Evolutionary conservation across 805 yeast species (phyloP), one percentile per base, ranked within the genome.

Genomic region (Candida vaughaniae): DNA sequence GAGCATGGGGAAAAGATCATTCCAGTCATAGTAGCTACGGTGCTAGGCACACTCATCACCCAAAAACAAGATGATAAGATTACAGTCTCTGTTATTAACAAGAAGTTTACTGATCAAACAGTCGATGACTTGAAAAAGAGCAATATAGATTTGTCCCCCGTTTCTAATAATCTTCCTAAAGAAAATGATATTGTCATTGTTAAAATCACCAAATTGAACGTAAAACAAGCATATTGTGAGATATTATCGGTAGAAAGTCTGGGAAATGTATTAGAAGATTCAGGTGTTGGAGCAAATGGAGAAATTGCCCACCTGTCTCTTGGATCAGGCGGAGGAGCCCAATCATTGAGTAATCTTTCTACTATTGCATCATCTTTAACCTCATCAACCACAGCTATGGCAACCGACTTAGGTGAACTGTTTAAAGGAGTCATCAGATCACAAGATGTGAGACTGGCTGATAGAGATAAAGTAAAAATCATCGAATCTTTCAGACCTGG

Each of bases 381-480:
- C 29, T 49, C 64, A 1, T 38, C 53, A 35, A 28, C 56, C 7
- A 60, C 52, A 25, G 68, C 68, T 3, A 53, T 53, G 36, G 72
- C 85, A 2, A 66, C 76, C 17, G 95, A 87, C 50, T 62, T 85
- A 22, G 96, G 96, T 2, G 96, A 90, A 53, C 85, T 85, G 16
- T 90, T 85, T 64, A 87, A 84, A 51, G 98, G 95, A 0, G 71
- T 88, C 6, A 82, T 90, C 31, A 69, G 98, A 51, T 70, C 85
- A 2, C 95, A 88, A 59, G 99, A 93, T 60, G 80, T 93, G 1
- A 72, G 97, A 42, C 82, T 91, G 15, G 87, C 96, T 0, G 96
- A 93, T 48, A 71, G 96, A 52, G 99, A 93, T 55, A 78, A 78
- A 52, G 90, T 89, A 22, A 82, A 83, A 51, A 73, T 91, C 22